Conservation (phyloP, 2,329 filamentous ascomycete genomes). For the Phialocephala subalpina region DNA sequence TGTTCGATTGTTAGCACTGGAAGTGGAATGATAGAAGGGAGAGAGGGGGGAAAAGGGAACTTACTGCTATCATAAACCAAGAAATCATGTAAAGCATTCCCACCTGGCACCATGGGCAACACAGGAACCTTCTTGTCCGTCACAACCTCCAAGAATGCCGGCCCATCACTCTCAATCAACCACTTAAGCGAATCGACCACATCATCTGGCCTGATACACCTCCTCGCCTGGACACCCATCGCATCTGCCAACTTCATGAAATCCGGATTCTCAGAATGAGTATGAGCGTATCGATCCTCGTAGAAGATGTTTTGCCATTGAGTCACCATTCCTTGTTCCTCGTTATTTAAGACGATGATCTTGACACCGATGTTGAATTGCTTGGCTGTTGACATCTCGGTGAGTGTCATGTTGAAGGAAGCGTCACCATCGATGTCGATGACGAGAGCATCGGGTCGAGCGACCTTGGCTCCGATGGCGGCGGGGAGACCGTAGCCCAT, state of each 20-base stretch:
- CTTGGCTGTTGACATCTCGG: constrained; percentile 89
- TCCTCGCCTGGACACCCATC: constrained; percentile 83
- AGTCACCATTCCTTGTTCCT: constrained; percentile 98
- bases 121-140: constrained; percentile 94
- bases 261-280: constrained; percentile 94
- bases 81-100: constrained; percentile 90
- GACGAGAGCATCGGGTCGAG: constrained; percentile 66
- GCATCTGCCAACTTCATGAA: constrained; percentile 93
- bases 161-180: constrained; percentile 90
- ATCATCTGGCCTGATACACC: constrained; percentile 78
- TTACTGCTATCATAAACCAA: constrained; percentile 83
- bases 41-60: constrained; percentile 43
- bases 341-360: constrained; percentile 94
- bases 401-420: constrained; percentile 99
- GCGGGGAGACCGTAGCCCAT: constrained; percentile 97
- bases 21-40: constrained; percentile 23
- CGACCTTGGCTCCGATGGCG: constrained; percentile 95
- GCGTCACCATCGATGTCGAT: constrained; percentile 97
- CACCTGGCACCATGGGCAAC: constrained; percentile 95
- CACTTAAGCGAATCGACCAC: constrained; percentile 82
- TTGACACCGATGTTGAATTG: constrained; percentile 98
- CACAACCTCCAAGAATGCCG: constrained; percentile 89
- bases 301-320: constrained; percentile 99
- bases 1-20: constrained; percentile 52
- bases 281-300: constrained; percentile 90